Evolutionary conservation across 495 filamentous ascomycete genomes (phyloP), one percentile per base, ranked within the genome.

Genomic region (Durotheca rogersii): DNA sequence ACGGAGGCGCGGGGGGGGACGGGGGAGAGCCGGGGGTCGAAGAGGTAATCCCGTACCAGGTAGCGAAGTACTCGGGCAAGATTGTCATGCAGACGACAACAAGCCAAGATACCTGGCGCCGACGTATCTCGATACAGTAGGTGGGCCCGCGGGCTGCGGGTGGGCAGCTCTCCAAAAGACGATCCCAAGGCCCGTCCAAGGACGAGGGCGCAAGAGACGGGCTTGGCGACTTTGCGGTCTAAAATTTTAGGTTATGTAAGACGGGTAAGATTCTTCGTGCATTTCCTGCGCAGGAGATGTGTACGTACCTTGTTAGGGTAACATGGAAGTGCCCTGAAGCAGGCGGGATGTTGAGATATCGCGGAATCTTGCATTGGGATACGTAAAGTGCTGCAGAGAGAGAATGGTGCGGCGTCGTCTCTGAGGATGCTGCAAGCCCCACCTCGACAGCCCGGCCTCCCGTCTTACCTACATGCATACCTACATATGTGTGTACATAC

Each of bases 321-420:
- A 29, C 33, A 29, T 23, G 31, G 11, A 20, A 33, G 20, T 21
- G 15, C n/a, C 23, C 9, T 4, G 23, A 9, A 42, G 29, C 15
- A 21, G 34, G 31, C 30, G 37, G n/a, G 41, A 59, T 49, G 47
- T 38, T 51, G 47, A 64, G 53, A 51, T 51, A 39, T 58, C 49
- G 53, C 61, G 61, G 61, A 61, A 61, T 65, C 62, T 61, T 64
- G 57, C 61, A 64, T 64, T 51, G 48, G 52, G 60, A 55, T 60
- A 60, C 56, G 56, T 60, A 60, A n/a, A 60, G 56, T 60, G 56
- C 51, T 51, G 51, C 56, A 58, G 49, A 56, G 41, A 49, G 40
- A 23, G 33, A 27, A 49, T 53, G 19, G 56, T 58, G 50, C 50
- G 55, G 49, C 55, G 43, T 52, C 56, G 37, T 54, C 34, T 57